Evolutionary conservation across 1,139 yeast species (phyloP), one percentile per base, ranked within the genome.

Genomic region (Debaryomyces singareniensis): DNA sequence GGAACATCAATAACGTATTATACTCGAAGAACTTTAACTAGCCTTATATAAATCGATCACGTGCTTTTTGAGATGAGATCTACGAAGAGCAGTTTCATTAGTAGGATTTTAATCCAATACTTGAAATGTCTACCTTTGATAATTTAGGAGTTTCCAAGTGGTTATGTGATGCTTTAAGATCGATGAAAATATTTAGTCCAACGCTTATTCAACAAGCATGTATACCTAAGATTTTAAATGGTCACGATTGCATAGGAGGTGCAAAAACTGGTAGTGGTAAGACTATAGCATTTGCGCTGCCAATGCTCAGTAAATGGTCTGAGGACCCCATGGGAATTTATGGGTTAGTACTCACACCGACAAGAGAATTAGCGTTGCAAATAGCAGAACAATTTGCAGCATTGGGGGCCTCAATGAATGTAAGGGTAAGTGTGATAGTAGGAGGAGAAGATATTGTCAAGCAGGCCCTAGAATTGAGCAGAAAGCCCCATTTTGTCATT

Each of bases 241-340:
- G 94, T 6, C 74, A 78, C 43, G 96, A 89, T 54, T 89, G 96
- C 54, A 91, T 91, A 29, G 99, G 98, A 30, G 98, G 98, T 23
- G 98, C 99, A 26, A 84, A 84, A 55, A 91, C 99, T 0, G 99
- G 99, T 59, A 81, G 94, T 20, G 99, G 99, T 71, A 91, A 91
- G 52, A 91, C 99, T 3, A 80, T 93, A 20, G 96, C 98, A 0
- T 91, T 91, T 68, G 97, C 94, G 1, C 93, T 89, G 15, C 98
- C 98, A 1, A 91, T 91, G 87, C 63, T 91, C 33, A 78, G 94
- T 1, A 71, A 79, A 47, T 91, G 98, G 96, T 83, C 96, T 0
- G 82, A 78, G 43, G 98, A 93, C 48, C 98, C 98, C 0, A 73
- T 71, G 53, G 99, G 97, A 2, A 81, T 91, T 29, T 93, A 70